Conservation (phyloP, 345 rosid genomes). For the Lumnitzera littorea region DNA sequence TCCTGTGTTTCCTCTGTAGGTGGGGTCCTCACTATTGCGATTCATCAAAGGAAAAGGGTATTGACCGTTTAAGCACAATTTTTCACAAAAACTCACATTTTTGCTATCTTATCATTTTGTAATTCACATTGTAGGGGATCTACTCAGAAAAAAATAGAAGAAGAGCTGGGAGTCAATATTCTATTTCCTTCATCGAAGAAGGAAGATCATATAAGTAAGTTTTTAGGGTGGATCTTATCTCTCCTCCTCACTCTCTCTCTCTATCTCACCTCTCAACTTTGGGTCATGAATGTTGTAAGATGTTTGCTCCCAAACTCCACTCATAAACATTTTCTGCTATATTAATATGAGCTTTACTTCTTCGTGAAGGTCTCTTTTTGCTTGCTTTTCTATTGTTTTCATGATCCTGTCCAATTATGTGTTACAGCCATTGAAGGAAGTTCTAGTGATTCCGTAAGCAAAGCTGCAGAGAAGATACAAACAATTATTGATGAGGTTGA, state of each 20-base stretch:
- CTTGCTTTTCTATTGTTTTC: slow-evolving; percentile 1
- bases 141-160: slow-evolving; percentile 61
- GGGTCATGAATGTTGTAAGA: background rate
- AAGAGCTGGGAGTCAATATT: slow-evolving; percentile 69
- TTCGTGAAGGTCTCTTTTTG: background rate
- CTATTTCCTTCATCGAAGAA: slow-evolving; percentile 54
- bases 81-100: slow-evolving; percentile 9
- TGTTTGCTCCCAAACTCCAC: background rate
- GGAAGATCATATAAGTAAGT: slow-evolving; percentile 65
- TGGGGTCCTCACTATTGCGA: slow-evolving; percentile 70
- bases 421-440: slow-evolving; percentile 66
- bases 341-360: slow-evolving; percentile 2
- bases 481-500: slow-evolving; percentile 58
- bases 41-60: slow-evolving; percentile 79
- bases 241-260: background rate
- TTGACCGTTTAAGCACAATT: slow-evolving; percentile 11
- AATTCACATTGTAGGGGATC: slow-evolving; percentile 44
- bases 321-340: background rate
- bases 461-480: slow-evolving; percentile 60
- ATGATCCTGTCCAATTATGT: slow-evolving; percentile 9
- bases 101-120: slow-evolving; percentile 12
- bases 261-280: background rate
- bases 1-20: slow-evolving; percentile 34
- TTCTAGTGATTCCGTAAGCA: slow-evolving; percentile 50
- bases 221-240: slow-evolving; percentile 2